A percentile compares a stretch with the other conserved stretches of the same genome.
Evolutionary conservation across 2,329 filamentous ascomycete species (phyloP).

Genomic region (Cordyceps javanica): DNA sequence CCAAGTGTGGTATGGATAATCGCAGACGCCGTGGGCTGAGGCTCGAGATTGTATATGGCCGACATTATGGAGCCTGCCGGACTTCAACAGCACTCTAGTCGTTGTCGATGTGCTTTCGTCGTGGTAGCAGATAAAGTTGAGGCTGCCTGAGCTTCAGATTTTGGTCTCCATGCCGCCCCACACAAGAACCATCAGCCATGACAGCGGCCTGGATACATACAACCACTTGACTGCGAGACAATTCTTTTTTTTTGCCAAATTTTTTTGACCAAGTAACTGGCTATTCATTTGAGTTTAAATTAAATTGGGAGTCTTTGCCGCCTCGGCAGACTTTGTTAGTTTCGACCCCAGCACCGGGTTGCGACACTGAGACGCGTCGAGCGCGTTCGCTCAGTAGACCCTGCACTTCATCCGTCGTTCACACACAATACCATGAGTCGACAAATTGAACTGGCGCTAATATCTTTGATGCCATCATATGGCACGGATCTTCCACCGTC

Average conservation of each 20-base stretch:
- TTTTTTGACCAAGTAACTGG: not conserved
- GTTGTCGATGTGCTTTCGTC: not conserved
- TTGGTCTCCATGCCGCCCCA: not conserved
- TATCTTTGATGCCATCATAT: conserved; percentile 68
- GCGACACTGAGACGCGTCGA: not conserved
- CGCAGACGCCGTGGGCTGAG: conserved; percentile 86
- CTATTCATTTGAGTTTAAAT: not conserved
- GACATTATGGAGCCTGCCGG: conserved; percentile 56
- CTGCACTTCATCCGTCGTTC: not conserved
- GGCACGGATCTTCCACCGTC: conserved; percentile 59
- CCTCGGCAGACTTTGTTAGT: not conserved
- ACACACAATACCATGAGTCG: conserved; percentile 57
- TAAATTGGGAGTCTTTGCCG: not conserved
- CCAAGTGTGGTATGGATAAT: conserved; percentile 86
- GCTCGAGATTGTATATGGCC: conserved; percentile 87
- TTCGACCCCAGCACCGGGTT: not conserved
- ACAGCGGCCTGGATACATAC: not conserved
- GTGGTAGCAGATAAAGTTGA: not conserved
- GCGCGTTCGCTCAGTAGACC: not conserved
- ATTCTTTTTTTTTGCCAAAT: not conserved
- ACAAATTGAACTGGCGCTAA: conserved; percentile 65
- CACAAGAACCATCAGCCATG: not conserved
- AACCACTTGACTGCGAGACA: not conserved
- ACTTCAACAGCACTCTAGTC: not conserved
- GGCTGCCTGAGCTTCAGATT: not conserved